A percentile compares a stretch with the other conserved stretches of the same genome.
These are phyloP conservation scores for Orbilia blumenaviensis DNA, from an alignment of 2,329 filamentous ascomycete species.

Conservation along the genomic window DNA sequence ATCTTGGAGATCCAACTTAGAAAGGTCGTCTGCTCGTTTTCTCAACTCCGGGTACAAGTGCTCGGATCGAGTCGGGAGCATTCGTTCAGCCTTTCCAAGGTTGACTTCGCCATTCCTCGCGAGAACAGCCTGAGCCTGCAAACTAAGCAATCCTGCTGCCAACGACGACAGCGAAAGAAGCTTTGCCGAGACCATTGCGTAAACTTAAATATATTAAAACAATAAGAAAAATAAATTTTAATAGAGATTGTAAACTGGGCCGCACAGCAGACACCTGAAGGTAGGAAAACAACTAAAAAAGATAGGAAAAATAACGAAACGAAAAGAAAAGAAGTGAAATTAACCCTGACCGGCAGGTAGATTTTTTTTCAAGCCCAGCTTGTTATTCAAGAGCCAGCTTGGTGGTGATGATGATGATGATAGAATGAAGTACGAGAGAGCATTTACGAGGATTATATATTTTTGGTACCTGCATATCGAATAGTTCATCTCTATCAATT, in stretches of 20 bases:
- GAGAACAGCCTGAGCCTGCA: slow-evolving; percentile 4
- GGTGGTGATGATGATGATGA: not conserved
- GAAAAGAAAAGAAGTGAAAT: not conserved
- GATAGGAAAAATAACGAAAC: not conserved
- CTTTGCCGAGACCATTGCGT: slow-evolving; percentile 14
- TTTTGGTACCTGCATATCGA: not conserved
- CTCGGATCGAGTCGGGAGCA: slow-evolving; percentile 1
- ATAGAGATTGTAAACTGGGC: not conserved
- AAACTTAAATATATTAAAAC: not conserved
- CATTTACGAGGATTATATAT: not conserved
- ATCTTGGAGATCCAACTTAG: slow-evolving; percentile 54
- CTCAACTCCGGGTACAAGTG: slow-evolving; percentile 17
- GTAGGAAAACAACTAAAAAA: not conserved
- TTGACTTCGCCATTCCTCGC: not conserved
- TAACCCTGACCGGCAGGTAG: slow-evolving; percentile 22
- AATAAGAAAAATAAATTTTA: not conserved
- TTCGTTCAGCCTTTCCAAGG: not conserved
- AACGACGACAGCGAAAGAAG: not conserved
- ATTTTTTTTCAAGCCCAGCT: slow-evolving; percentile 19
- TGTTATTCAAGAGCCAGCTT: slow-evolving; percentile 11
- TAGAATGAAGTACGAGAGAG: not conserved
- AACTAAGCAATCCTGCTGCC: not conserved
- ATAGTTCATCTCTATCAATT: not conserved
- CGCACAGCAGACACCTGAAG: slow-evolving; percentile 8
- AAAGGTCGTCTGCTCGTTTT: slow-evolving; percentile 48